A percentile compares a stretch with the other conserved stretches of the same genome.
phyloP scores from a whole-genome alignment of 2,329 filamentous ascomycete species.

The Delphinella strobiligena region DNA sequence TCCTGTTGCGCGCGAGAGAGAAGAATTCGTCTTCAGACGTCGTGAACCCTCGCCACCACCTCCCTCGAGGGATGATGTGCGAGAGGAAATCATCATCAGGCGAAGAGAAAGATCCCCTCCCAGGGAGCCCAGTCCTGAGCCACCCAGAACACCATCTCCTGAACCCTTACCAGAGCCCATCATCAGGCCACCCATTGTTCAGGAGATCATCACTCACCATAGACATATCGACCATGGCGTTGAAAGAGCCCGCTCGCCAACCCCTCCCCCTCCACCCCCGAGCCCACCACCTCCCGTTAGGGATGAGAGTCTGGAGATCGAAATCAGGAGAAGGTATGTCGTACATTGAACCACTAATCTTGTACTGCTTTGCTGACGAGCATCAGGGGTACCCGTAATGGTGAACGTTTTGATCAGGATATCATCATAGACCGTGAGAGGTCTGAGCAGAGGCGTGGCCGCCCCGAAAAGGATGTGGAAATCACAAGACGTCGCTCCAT shows the following conservation, averaged over 20 bases:
- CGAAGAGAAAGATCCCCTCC: constrained; percentile 26
- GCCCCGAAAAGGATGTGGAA: constrained; percentile 10
- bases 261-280: constrained; percentile 30
- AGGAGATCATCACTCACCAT: constrained; percentile 83
- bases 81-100: constrained; percentile 35
- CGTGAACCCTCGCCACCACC: constrained; percentile 23
- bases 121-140: constrained; percentile 16
- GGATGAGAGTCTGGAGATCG: constrained; percentile 43
- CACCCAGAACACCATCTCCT: constrained; percentile 12
- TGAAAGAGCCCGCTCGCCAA: constrained; percentile 34
- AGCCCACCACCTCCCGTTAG: constrained; percentile 36
- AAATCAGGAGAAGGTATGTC: constrained; percentile 40
- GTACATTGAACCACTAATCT: no score
- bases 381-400: constrained; percentile 31
- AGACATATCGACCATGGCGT: constrained; percentile 72
- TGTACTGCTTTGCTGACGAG: no score
- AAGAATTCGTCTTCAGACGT: constrained; percentile 25
- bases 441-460: constrained; percentile 3
- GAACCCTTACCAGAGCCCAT: constrained; percentile 41
- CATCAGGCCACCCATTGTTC: constrained; percentile 54
- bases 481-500: constrained; percentile 26
- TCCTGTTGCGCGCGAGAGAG: constrained; percentile 23
- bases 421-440: constrained; percentile 40
- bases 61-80: constrained; percentile 20
- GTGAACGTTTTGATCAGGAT: constrained; percentile 51